A percentile compares a stretch with the other conserved stretches of the same genome.
Conservation (phyloP, 2,329 filamentous ascomycete species). For the Penicillium sp. region DNA sequence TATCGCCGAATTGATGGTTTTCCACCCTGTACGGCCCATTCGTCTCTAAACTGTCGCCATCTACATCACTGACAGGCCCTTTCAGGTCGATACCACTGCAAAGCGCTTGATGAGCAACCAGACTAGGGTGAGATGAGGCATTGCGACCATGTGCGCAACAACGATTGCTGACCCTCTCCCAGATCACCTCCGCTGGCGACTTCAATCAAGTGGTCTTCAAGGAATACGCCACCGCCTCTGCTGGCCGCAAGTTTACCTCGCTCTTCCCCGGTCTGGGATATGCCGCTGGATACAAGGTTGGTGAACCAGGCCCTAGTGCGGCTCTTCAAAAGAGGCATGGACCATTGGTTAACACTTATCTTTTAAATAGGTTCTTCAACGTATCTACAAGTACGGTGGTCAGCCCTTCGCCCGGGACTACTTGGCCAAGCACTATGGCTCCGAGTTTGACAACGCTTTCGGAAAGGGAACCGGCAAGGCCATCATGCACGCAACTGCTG, state of each 20-base stretch:
- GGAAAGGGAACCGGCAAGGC: conserved; percentile 97
- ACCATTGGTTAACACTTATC: too few relatives aligned
- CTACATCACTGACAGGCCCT: conserved; percentile 19
- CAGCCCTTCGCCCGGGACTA: conserved; percentile 94
- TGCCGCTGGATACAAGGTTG: conserved; percentile 90
- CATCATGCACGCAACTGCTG: conserved; percentile 93
- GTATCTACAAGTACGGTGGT: conserved; percentile 97
- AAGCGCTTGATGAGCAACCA: conserved; percentile 99
- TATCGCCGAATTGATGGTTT: conserved; percentile 87
- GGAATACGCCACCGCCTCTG: conserved; percentile 68
- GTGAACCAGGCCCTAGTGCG: conserved; percentile 10
- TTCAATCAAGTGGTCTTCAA: conserved; percentile 93
- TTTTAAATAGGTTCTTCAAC: conserved; percentile 65
- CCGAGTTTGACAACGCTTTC: conserved; percentile 79
- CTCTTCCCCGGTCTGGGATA: conserved; percentile 96
- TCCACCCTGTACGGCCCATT: conserved; percentile 66
- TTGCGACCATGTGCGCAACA: conserved; percentile 1
- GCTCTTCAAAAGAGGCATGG: neutral
- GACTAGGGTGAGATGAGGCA: conserved; percentile 52
- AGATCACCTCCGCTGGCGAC: conserved; percentile 56
- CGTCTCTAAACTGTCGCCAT: neutral
- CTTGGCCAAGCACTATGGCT: conserved; percentile 70
- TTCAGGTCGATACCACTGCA: conserved; percentile 89
- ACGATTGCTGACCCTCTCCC: conserved; percentile 8
- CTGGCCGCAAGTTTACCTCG: conserved; percentile 77